These are phyloP conservation scores for Casuarina equisetifolia DNA, from an alignment of 306 rosid species.

Conservation along the genomic window DNA sequence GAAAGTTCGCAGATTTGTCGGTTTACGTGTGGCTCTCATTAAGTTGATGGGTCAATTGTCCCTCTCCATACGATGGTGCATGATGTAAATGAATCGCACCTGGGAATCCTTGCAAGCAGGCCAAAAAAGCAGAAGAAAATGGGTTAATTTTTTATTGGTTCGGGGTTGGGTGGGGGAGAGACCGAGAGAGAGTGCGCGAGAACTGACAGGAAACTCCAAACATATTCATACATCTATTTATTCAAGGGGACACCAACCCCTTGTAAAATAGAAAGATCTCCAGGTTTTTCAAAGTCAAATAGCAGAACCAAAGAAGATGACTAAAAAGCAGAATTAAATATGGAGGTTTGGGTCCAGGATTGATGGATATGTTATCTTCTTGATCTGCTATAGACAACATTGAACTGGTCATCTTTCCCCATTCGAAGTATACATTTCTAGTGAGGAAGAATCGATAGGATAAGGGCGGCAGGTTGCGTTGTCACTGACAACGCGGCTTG, in stretches of 20 bases:
- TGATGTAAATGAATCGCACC: not conserved
- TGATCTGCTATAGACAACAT: not conserved
- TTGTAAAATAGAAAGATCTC: not conserved
- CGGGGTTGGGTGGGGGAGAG: too few species aligned
- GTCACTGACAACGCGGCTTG: slow-evolving; percentile 36
- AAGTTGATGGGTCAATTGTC: not conserved
- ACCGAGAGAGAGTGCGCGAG: not conserved
- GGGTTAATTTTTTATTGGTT: too few species aligned
- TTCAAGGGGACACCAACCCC: too few species aligned
- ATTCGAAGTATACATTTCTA: not conserved
- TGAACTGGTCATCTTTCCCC: not conserved
- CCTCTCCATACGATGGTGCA: not conserved
- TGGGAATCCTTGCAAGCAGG: not conserved
- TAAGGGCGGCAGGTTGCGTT: slow-evolving; percentile 15
- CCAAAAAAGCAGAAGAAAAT: not conserved
- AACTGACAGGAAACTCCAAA: not conserved
- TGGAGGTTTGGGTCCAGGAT: not conserved
- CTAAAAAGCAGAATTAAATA: not conserved
- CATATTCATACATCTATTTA: not conserved
- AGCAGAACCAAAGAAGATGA: not conserved
- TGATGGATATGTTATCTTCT: not conserved
- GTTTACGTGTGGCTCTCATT: not conserved
- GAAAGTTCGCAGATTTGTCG: not conserved
- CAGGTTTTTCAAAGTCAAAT: not conserved
- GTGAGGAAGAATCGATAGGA: not conserved